phyloP scores from a whole-genome alignment of 2,329 filamentous ascomycete genomes.

The Monosporascus sp. region DNA sequence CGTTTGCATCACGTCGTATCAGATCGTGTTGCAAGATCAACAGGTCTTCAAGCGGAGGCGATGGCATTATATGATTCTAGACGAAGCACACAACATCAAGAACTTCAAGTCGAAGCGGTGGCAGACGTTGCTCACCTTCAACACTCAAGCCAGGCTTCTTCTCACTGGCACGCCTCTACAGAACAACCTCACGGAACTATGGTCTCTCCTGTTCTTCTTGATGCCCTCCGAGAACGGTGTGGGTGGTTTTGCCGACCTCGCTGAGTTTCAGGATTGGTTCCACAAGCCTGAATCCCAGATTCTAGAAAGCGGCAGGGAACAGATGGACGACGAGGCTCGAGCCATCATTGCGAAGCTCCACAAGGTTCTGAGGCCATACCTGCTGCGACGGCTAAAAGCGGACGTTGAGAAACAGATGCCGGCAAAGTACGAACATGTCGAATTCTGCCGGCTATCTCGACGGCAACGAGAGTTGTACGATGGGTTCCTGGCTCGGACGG shows the following conservation, averaged over 20 bases:
- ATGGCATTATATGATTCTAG: conserved; percentile 98
- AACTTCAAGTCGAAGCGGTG: conserved; percentile 98
- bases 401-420: conserved; percentile 99
- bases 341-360: conserved; percentile 90
- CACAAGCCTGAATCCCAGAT: conserved; percentile 94
- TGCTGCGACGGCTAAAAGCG: conserved; percentile 84
- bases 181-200: conserved; percentile 93
- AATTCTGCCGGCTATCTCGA: conserved; percentile 92
- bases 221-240: conserved; percentile 87
- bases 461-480: conserved; percentile 94
- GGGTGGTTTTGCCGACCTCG: conserved; percentile 87
- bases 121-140: conserved; percentile 92
- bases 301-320: conserved; percentile 85
- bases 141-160: conserved; percentile 79
- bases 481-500: conserved; percentile 84
- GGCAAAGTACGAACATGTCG: conserved; percentile 93
- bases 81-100: conserved; percentile 99
- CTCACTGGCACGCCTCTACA: conserved; percentile 93
- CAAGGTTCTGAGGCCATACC: conserved; percentile 85
- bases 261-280: conserved; percentile 95
- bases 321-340: conserved; percentile 90
- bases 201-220: conserved; percentile 94
- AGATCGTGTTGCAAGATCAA: conserved; percentile 89
- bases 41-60: conserved; percentile 85
- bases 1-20: conserved; percentile 95